Percentiles rank a stretch among this genome's conserved stretches.
Evolutionary conservation across 352 stramenopile species (phyloP).

Genomic region (Globisporangium camurandrum): DNA sequence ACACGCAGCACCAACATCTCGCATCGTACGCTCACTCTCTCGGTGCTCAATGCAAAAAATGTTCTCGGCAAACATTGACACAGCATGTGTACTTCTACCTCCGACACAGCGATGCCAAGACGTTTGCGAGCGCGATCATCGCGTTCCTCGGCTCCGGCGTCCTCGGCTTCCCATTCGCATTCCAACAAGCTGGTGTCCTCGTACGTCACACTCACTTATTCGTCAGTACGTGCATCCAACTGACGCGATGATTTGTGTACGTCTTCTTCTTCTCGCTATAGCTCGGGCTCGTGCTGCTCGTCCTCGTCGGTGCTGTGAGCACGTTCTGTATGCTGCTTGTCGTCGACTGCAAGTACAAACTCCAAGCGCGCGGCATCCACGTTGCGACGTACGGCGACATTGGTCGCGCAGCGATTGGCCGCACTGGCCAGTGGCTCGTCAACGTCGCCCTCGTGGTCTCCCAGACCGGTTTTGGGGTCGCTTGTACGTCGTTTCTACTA

Average conservation of each 20-base stretch:
- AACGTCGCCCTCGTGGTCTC: conserved; percentile 82
- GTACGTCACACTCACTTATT: conserved; percentile 18
- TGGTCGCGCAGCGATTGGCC: conserved; percentile 67
- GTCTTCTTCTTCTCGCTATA: too few species aligned
- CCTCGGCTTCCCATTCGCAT: conserved; percentile 87
- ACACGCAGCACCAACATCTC: neutral
- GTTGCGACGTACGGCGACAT: conserved; percentile 84
- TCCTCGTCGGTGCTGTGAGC: conserved; percentile 40
- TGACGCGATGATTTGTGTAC: neutral
- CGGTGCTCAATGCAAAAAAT: neutral
- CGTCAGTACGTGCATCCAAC: neutral
- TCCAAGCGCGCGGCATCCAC: conserved; percentile 33
- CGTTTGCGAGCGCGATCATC: conserved; percentile 79
- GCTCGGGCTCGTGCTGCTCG: conserved; percentile 46
- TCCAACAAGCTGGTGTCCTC: conserved; percentile 82
- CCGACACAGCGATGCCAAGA: conserved; percentile 35
- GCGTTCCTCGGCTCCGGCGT: conserved; percentile 89
- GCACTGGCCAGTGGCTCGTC: conserved; percentile 56
- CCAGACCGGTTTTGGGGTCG: conserved; percentile 86
- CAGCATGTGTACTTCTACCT: neutral
- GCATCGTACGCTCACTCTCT: neutral
- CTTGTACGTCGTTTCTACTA: conserved; percentile 45
- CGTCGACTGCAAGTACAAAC: conserved; percentile 73
- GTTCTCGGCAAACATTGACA: neutral
- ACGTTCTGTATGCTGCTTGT: conserved; percentile 75